Base-by-base conservation (phyloP, 257 asterid species). In the Buddleja alternifolia region DNA sequence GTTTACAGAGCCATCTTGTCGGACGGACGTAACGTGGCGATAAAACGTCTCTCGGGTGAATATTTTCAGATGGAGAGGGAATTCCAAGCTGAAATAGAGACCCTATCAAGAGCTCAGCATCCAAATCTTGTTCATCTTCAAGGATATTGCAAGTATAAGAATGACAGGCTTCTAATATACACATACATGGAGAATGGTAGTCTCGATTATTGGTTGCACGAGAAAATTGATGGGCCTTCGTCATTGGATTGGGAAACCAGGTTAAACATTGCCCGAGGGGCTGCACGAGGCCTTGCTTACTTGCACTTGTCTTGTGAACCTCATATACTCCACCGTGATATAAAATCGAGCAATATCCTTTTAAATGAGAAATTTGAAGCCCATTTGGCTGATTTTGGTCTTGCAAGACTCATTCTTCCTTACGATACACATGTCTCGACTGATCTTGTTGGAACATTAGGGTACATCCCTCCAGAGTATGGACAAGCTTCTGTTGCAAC, bases 391-490 rank as follows among this genome's bases (percentile, higher is more conserved):
- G 97, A 90, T 82, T 90, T 90, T 44, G 97, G 97, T 32, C 90
- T 90, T 1, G 96, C 97, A 0, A 81, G 97, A 83, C 91, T 90
- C 46, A 86, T 91, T 57, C 82, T 63, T 46, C 96, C 97, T 0
- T 86, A 82, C 6, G 93, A 85, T 53, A 89, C 96, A 8, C 97
- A 91, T 75, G 95, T 91, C 17, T 74, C 95, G 2, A 91, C 97
- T 1, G 95, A 89, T 59, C 88, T 91, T 21, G 96, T 87, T 5
- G 97, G 97, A 56, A 88, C 97, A 0, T 78, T 91, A n/a, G 97
- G 97, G 8, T 91, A 91, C 69, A 91, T 91, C 42, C 97, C 97
- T 54, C 97, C 97, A 0, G 97, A 91, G 78, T 91, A 91, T 36
- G 77, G 91, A 8, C 95, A 85, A 48, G 90, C 97, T 11, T 70